Base-by-base conservation (phyloP, 306 rosid species). In the Dalbergia oliveri region DNA sequence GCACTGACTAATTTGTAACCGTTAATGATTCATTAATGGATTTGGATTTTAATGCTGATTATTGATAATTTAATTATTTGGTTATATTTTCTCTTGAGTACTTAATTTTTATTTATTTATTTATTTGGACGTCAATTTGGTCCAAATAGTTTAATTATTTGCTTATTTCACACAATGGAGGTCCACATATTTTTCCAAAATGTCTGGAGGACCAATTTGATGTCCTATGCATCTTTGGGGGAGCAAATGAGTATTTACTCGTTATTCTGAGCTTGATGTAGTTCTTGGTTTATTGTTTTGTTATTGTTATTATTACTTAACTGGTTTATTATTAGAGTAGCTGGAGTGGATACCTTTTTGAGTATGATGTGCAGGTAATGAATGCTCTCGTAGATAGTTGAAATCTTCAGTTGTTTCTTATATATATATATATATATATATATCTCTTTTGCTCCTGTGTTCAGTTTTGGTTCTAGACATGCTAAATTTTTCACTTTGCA, bases 261-360 rank as follows among this genome's bases (percentile, higher is more conserved):
- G 9, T 54, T n/a, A n/a, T 60, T 23, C 15, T 51, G 16, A 47
- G 10, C 15, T 33, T 64, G 33, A 18, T 61, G 39, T 5, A 5
- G 10, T 14, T 41, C 41, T 37, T 57, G 13, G 39, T 73, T 83
- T 39, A 4, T 8, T 15, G 14, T 58, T 12, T 66, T 31, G 64
- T 61, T 41, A 50, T 76, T 78, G 81, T 66, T 75, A 19, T 76
- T 79, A 53, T 75, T 70, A 72, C 91, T 87, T 94, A 51, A 95
- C 79, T 58, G 16, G 54, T 70, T 74, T 59, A 86, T 50, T 73
- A 95, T 50, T 73, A 95, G 99, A 95, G 87, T 76, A 82, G 89
- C 88, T 91, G 95, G 99, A 79, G 59, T 60, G 99, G 98, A 73
- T 82, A 89, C 39, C 51, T 69, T 51, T 93, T 93, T 75, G 94